Percentiles rank a stretch among this genome's conserved stretches.
Evolutionary conservation across 352 stramenopile genomes (phyloP).

Genomic region (Pythium inflatum): DNA sequence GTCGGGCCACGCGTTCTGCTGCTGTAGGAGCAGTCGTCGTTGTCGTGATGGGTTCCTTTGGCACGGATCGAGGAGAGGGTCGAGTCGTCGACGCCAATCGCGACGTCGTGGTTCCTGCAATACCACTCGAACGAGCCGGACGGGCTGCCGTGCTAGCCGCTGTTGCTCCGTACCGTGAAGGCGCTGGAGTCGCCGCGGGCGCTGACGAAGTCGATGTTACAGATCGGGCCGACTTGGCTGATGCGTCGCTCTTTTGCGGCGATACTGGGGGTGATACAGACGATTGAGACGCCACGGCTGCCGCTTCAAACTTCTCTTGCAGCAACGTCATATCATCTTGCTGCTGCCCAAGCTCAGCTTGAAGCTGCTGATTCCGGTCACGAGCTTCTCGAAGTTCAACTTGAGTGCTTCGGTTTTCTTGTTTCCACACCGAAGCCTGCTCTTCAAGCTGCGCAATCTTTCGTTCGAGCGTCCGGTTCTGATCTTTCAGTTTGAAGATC

Average conservation of each 20-base stretch:
- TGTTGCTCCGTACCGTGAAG: constrained; percentile 17
- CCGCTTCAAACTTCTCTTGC: constrained; percentile 41
- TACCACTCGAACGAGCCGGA: background rate
- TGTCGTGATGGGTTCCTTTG: constrained; percentile 11
- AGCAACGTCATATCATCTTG: constrained; percentile 35
- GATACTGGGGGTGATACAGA: constrained; percentile 24
- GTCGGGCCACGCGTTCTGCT: constrained; percentile 30
- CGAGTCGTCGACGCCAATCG: background rate
- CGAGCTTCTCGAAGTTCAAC: constrained; percentile 51
- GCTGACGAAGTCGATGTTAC: constrained; percentile 48
- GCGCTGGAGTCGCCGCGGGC: constrained; percentile 30
- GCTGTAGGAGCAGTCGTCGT: background rate
- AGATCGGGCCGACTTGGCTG: constrained; percentile 37
- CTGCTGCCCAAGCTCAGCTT: constrained; percentile 53
- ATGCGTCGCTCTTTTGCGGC: constrained; percentile 27
- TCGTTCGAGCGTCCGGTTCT: constrained; percentile 53
- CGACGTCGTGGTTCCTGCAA: background rate
- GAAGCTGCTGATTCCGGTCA: constrained; percentile 46
- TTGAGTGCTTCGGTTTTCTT: constrained; percentile 52
- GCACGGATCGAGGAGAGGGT: constrained; percentile 11
- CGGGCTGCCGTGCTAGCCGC: background rate
- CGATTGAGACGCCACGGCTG: constrained; percentile 5
- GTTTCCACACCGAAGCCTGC: constrained; percentile 39
- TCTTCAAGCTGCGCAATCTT: constrained; percentile 35
- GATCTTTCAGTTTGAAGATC: constrained; percentile 72